Conservation (phyloP, 2,329 filamentous ascomycete species). For the Beauveria pseudobassiana region DNA sequence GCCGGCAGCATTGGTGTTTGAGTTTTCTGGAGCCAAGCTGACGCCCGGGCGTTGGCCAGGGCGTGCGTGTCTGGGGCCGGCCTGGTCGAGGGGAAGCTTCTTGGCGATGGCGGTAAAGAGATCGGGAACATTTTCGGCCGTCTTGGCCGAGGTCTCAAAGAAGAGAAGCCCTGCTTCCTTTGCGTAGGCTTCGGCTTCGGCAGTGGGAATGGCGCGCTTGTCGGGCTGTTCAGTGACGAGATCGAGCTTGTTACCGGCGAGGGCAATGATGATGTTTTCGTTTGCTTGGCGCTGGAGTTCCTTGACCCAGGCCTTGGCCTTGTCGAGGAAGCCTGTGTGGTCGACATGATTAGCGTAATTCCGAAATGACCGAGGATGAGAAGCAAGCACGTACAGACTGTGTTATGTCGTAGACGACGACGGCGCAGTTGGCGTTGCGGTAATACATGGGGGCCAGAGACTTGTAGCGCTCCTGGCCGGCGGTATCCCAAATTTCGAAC, state of each 20-base stretch:
- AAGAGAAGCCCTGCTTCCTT: slow-evolving; percentile 89
- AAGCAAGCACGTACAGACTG: slow-evolving; percentile 67
- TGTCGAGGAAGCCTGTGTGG: slow-evolving; percentile 82
- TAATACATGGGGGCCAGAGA: slow-evolving; percentile 99
- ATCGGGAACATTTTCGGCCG: slow-evolving; percentile 89
- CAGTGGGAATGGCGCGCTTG: slow-evolving; percentile 83
- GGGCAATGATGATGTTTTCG: slow-evolving; percentile 98
- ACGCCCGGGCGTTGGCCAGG: slow-evolving; percentile 53
- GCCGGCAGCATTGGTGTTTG: slow-evolving; percentile 49
- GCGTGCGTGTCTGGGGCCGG: slow-evolving; percentile 79
- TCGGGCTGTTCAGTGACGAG: slow-evolving; percentile 89
- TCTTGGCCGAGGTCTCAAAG: slow-evolving; percentile 98
- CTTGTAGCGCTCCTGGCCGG: slow-evolving; percentile 98
- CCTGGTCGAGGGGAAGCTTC: slow-evolving; percentile 94
- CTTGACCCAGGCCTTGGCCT: slow-evolving; percentile 99
- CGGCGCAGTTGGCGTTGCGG: slow-evolving; percentile 96
- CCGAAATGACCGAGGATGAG: background rate
- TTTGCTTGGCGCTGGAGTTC: slow-evolving; percentile 97
- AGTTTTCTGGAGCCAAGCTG: slow-evolving; percentile 47
- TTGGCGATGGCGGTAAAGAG: slow-evolving; percentile 96
- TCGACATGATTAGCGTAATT: slow-evolving; percentile 14
- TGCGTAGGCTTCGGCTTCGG: slow-evolving; percentile 92
- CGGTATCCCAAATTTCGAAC: slow-evolving; percentile 99
- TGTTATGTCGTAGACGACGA: slow-evolving; percentile 98
- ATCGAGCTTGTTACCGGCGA: slow-evolving; percentile 97